Base-by-base conservation (phyloP, 108 stramenopile species). In the Licmophora abbreviata region DNA sequence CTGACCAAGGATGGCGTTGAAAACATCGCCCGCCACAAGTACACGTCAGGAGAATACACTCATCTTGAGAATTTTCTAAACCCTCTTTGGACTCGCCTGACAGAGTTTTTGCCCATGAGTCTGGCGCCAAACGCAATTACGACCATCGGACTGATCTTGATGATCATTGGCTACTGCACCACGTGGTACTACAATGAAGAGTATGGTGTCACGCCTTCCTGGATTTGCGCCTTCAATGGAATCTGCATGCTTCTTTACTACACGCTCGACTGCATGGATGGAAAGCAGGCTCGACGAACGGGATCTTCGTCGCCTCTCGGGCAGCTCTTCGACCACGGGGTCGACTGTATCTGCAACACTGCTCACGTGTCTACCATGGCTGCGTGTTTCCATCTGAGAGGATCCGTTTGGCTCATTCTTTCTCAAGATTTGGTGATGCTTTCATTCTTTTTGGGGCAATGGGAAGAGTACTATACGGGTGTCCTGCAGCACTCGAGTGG, bases 311-410 rank as follows among this genome's bases (percentile, higher is more conserved):
- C 55, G 29, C 87, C 93, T 3, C 59, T 94, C 11, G 93, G 93
- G 10, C 94, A 96, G 69, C 66, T 98, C n/a, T 95, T 97, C 58
- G 97, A 98, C 62, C 97, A 98, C 60, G 97, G 94, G 27, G 83
- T 93, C 56, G 97, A 97, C 62, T 88, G 93, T 56, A 70, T 95
- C 1, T 83, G 92, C 52, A 89, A 83, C 32, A 44, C 87, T 12
- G 59, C 64, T 20, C 82, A 82, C 60, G 10, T 82, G 25, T 50
- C 74, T 8, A 76, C 68, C 33, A 32, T 69, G 12, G 60, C 60
- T 27, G 71, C 66, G 29, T 73, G 70, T 54, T 46, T 80, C 10
- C 44, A 61, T 24, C 51, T 54, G 44, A 66, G 77, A 1, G 59
- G 76, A 10, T 61, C 88, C 30, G 61, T 53, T 18, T 68, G 72